phyloP scores from a whole-genome alignment of 164 flowering plant species.

The Litsea cubeba region DNA sequence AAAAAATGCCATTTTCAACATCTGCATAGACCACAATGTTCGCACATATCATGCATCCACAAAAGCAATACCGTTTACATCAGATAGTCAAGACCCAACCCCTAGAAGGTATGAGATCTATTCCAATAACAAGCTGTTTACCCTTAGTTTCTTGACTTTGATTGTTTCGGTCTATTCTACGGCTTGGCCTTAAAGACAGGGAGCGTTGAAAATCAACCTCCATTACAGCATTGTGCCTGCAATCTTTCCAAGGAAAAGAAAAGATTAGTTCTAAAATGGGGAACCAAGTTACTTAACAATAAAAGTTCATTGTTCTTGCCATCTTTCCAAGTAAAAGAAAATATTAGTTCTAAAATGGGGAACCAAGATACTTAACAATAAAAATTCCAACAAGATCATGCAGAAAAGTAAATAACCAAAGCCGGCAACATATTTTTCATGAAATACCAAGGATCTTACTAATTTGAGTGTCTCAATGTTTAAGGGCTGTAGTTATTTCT shows the following conservation, averaged over 20 bases:
- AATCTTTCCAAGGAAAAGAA: conserved; percentile 10
- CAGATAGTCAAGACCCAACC: background rate
- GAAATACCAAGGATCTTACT: background rate
- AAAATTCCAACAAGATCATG: background rate
- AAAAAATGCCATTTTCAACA: conserved; percentile 35
- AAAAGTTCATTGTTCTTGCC: conserved; percentile 5
- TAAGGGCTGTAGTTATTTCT: background rate
- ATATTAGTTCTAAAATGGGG: background rate
- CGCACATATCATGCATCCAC: background rate
- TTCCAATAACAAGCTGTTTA: conserved; percentile 9
- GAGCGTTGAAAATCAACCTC: conserved; percentile 32
- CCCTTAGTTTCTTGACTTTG: conserved; percentile 30
- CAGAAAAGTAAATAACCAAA: background rate
- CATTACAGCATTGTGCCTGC: conserved; percentile 25
- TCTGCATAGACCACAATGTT: conserved; percentile 28
- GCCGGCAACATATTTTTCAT: background rate
- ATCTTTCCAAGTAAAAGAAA: conserved; percentile 6
- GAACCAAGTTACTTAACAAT: background rate
- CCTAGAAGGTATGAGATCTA: background rate
- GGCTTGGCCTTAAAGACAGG: conserved; percentile 32
- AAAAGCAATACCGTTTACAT: background rate
- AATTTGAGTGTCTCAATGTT: background rate
- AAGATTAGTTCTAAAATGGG: background rate
- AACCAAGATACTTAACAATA: background rate
- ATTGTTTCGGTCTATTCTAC: conserved; percentile 39